These are phyloP conservation scores for Perilla frutescens DNA, from an alignment of 257 asterid genomes.

Conservation along the genomic window DNA sequence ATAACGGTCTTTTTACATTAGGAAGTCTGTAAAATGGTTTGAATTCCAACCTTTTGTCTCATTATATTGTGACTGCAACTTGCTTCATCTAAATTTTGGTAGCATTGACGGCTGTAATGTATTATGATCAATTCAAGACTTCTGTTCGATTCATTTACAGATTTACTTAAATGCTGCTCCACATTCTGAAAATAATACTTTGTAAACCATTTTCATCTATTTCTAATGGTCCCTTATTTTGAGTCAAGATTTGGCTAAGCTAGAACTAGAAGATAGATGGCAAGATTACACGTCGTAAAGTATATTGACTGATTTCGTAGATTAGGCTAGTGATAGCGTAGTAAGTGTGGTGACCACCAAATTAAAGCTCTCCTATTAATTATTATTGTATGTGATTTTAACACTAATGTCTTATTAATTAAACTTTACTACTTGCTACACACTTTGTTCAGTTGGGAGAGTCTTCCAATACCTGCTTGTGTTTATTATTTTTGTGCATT, in stretches of 20 bases:
- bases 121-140: conserved; percentile 22
- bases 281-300: conserved; percentile 1
- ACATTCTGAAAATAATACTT: conserved; percentile 8
- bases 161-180: conserved; percentile 9
- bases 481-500: no score
- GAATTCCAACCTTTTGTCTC: conserved; percentile 19
- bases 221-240: background rate
- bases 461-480: background rate
- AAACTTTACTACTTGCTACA: background rate
- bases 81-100: conserved; percentile 21
- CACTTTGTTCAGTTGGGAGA: background rate
- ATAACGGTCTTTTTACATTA: conserved; percentile 18
- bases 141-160: conserved; percentile 13
- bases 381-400: conserved; percentile 6
- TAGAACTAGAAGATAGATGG: conserved; percentile 22
- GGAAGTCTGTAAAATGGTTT: conserved; percentile 32
- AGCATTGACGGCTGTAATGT: conserved; percentile 28
- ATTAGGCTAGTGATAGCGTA: conserved; percentile 13
- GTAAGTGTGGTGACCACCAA: background rate
- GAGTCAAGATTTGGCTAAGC: conserved; percentile 26
- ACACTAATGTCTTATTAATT: conserved; percentile 5
- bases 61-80: conserved; percentile 29
- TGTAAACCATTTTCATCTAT: background rate
- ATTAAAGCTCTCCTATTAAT: conserved; percentile 13
- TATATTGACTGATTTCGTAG: conserved; percentile 28